phyloP scores from a whole-genome alignment of 2,329 filamentous ascomycete genomes.

The Neophaeococcomyces aloes region DNA sequence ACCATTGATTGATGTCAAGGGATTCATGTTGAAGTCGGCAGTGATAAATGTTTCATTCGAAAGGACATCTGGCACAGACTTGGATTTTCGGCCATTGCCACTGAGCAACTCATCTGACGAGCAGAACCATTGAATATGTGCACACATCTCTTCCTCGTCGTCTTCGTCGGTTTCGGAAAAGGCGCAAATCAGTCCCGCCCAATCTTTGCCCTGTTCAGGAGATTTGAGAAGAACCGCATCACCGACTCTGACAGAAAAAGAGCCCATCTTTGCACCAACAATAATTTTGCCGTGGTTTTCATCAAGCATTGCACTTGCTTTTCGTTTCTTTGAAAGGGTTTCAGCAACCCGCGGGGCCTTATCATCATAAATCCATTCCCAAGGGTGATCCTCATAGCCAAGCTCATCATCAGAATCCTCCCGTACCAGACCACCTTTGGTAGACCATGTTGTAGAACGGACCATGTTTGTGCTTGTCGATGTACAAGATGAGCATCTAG shows the following conservation, averaged over 20 bases:
- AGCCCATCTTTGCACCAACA: slow-evolving; percentile 70
- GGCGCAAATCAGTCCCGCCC: slow-evolving; percentile 80
- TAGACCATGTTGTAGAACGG: slow-evolving; percentile 37
- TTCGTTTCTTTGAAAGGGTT: slow-evolving; percentile 21
- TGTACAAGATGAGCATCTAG: neutral
- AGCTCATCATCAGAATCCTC: slow-evolving; percentile 87
- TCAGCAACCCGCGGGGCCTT: neutral
- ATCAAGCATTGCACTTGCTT: slow-evolving; percentile 14
- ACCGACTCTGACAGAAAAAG: slow-evolving; percentile 68
- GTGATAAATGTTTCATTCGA: slow-evolving; percentile 90
- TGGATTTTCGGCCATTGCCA: slow-evolving; percentile 46
- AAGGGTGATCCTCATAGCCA: slow-evolving; percentile 58
- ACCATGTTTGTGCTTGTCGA: slow-evolving; percentile 7
- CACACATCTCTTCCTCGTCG: slow-evolving; percentile 59
- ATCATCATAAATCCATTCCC: slow-evolving; percentile 65
- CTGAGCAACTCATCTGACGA: slow-evolving; percentile 69
- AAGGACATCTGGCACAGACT: slow-evolving; percentile 53
- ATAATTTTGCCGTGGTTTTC: slow-evolving; percentile 39
- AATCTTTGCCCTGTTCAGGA: slow-evolving; percentile 74
- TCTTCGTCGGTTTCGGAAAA: slow-evolving; percentile 66
- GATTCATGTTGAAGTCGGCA: slow-evolving; percentile 74
- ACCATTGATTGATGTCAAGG: slow-evolving; percentile 79
- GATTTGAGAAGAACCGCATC: slow-evolving; percentile 81
- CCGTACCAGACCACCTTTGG: slow-evolving; percentile 52
- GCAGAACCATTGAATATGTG: slow-evolving; percentile 86